These are phyloP conservation scores for Chalaropsis thielavioides DNA, from an alignment of 2,329 filamentous ascomycete genomes.

Conservation along the genomic window DNA sequence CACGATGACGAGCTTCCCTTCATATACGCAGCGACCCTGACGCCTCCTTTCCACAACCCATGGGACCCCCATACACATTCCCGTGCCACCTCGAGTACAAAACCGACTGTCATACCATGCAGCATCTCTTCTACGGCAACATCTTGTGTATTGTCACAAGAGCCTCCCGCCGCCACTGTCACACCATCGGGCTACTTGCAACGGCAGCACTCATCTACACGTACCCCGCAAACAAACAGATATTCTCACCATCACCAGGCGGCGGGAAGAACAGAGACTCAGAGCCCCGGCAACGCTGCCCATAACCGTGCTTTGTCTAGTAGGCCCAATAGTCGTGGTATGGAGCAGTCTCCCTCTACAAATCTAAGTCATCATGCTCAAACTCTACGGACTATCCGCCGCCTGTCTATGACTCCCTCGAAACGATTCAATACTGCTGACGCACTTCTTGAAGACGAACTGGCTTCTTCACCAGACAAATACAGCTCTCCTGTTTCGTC, in stretches of 20 bases:
- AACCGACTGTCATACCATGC: neutral
- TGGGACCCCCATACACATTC: constrained; percentile 1
- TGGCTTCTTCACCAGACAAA: constrained; percentile 13
- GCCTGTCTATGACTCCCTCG: constrained; percentile 10
- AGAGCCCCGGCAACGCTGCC: neutral
- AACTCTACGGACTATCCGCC: constrained; percentile 6
- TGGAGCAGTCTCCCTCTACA: neutral
- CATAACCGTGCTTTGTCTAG: neutral
- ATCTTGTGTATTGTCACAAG: neutral
- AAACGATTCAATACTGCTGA: constrained; percentile 6
- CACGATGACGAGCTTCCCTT: constrained; percentile 9
- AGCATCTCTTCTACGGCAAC: neutral
- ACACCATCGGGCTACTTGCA: neutral
- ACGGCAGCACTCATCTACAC: neutral
- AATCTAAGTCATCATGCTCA: neutral
- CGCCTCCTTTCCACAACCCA: constrained; percentile 9
- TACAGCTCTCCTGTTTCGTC: neutral
- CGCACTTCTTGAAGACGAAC: constrained; percentile 13
- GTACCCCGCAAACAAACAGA: neutral
- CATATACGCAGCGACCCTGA: constrained; percentile 12
- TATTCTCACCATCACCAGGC: neutral
- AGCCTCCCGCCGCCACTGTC: neutral
- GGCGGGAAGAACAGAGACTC: neutral
- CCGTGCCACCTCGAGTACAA: neutral
- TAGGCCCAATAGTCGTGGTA: neutral